phyloP scores from a whole-genome alignment of 78 protist genomes.

The Dictyostelium brefeldianum region DNA sequence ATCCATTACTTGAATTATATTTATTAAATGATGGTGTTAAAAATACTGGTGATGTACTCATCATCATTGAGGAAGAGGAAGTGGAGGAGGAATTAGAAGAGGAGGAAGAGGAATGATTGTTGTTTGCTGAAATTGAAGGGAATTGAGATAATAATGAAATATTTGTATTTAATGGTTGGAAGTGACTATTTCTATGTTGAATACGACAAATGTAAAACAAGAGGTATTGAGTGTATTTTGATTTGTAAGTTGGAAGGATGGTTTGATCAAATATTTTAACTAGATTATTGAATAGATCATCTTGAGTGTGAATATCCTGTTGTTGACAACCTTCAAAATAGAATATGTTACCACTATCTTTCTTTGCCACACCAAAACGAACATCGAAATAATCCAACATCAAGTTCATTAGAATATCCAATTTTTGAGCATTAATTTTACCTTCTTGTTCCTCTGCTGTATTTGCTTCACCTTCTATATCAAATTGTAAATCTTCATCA shows the following conservation, averaged over 20 bases:
- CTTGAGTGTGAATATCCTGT: slow-evolving; percentile 17
- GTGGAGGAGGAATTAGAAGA: too few species aligned
- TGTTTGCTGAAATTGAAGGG: not conserved
- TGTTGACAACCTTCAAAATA: slow-evolving; percentile 15
- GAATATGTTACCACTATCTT: slow-evolving; percentile 57
- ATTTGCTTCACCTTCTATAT: slow-evolving; percentile 1
- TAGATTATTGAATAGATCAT: slow-evolving; percentile 29
- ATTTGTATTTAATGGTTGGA: slow-evolving; percentile 42
- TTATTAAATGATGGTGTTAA: slow-evolving; percentile 37
- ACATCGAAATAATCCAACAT: slow-evolving; percentile 66
- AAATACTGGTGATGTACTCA: slow-evolving; percentile 38
- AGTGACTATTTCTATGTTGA: slow-evolving; percentile 9
- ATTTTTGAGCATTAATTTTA: slow-evolving; percentile 62
- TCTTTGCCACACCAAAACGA: slow-evolving; percentile 31
- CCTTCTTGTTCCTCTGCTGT: slow-evolving; percentile 28
- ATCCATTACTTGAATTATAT: not conserved
- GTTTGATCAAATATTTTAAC: slow-evolving; percentile 43
- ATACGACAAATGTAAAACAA: slow-evolving; percentile 28
- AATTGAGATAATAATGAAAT: slow-evolving; percentile 40
- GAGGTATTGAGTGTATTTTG: slow-evolving; percentile 67
- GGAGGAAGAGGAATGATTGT: not conserved
- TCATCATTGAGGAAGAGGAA: not conserved
- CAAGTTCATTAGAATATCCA: slow-evolving; percentile 59
- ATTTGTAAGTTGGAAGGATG: slow-evolving; percentile 63
- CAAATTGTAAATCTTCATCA: slow-evolving; percentile 77